Evolutionary conservation across 202 grass and related monocot genomes (phyloP).

Genomic region (Schoenoplectus tabernaemontani): DNA sequence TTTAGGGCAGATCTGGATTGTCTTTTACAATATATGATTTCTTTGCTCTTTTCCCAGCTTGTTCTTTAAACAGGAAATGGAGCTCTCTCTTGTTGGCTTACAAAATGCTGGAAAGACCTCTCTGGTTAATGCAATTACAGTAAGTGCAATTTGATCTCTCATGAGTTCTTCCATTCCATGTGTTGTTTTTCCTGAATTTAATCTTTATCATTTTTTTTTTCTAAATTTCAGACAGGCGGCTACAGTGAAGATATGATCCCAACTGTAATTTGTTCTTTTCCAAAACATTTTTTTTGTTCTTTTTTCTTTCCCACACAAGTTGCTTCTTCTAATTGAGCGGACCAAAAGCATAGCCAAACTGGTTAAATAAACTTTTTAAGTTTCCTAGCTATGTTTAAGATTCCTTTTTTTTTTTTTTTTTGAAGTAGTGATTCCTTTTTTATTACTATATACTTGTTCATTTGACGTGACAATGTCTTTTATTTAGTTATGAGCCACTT

Average conservation of each 20-base stretch:
- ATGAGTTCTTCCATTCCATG: slow-evolving; percentile 23
- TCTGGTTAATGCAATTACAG: slow-evolving; percentile 85
- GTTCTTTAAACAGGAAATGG: slow-evolving; percentile 99
- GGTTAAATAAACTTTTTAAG: not conserved
- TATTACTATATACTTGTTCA: not conserved
- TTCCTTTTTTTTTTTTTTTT: too few species aligned
- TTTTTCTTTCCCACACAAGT: slow-evolving; percentile 1
- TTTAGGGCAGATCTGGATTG: not conserved
- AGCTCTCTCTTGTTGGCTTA: slow-evolving; percentile 84
- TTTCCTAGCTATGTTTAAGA: not conserved
- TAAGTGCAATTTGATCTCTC: slow-evolving; percentile 32
- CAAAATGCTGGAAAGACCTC: slow-evolving; percentile 99
- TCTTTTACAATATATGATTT: not conserved
- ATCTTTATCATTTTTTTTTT: slow-evolving; percentile 25
- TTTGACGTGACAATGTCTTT: not conserved
- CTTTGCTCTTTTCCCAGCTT: slow-evolving; percentile 37
- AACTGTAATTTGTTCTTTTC: slow-evolving; percentile 55
- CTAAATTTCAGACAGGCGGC: slow-evolving; percentile 75
- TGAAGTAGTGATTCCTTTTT: too few species aligned
- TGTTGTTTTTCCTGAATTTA: slow-evolving; percentile 26
- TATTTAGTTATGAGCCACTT: not conserved
- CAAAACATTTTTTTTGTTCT: not conserved
- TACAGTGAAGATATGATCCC: slow-evolving; percentile 99
- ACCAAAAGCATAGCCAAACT: not conserved
- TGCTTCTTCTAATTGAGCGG: not conserved